phyloP scores from a whole-genome alignment of 2,329 filamentous ascomycete species.

The Stachybotrys chartarum region DNA sequence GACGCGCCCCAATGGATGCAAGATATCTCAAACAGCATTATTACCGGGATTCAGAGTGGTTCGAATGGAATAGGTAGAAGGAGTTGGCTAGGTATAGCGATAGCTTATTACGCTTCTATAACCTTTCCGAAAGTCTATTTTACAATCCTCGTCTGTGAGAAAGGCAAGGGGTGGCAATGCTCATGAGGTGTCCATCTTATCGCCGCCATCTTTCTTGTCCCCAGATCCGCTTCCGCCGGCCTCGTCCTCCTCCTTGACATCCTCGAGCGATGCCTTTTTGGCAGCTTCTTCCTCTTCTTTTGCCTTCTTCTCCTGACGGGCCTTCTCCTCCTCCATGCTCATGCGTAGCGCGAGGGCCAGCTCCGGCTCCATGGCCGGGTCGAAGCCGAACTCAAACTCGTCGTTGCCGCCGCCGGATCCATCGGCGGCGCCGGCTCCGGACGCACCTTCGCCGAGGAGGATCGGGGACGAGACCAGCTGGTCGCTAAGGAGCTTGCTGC shows the following conservation, averaged over 20 bases:
- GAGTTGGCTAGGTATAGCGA: slow-evolving; percentile 6
- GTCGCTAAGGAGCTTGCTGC: slow-evolving; percentile 86
- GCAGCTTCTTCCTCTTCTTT: slow-evolving; percentile 66
- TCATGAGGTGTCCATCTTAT: slow-evolving; percentile 85
- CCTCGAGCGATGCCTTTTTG: slow-evolving; percentile 69
- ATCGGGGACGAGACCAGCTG: slow-evolving; percentile 86
- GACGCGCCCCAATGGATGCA: slow-evolving; percentile 1
- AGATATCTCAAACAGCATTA: neutral
- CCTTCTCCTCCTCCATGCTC: slow-evolving; percentile 98
- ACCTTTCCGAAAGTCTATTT: slow-evolving; percentile 19
- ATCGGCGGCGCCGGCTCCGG: slow-evolving; percentile 45
- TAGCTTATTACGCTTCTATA: slow-evolving; percentile 19
- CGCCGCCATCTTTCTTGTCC: slow-evolving; percentile 46
- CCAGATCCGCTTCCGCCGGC: slow-evolving; percentile 32
- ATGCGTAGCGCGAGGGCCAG: slow-evolving; percentile 89
- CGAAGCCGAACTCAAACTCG: slow-evolving; percentile 71
- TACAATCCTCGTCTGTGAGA: slow-evolving; percentile 30
- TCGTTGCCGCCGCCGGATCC: slow-evolving; percentile 56
- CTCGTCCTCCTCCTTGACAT: slow-evolving; percentile 75
- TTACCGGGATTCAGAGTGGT: neutral
- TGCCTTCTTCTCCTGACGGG: slow-evolving; percentile 79
- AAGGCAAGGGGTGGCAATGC: slow-evolving; percentile 18
- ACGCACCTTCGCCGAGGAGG: slow-evolving; percentile 70
- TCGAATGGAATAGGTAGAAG: neutral
- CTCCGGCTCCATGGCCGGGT: slow-evolving; percentile 87